Conservation (phyloP, 441 rosid species). For the Adansonia madagascariensis region DNA sequence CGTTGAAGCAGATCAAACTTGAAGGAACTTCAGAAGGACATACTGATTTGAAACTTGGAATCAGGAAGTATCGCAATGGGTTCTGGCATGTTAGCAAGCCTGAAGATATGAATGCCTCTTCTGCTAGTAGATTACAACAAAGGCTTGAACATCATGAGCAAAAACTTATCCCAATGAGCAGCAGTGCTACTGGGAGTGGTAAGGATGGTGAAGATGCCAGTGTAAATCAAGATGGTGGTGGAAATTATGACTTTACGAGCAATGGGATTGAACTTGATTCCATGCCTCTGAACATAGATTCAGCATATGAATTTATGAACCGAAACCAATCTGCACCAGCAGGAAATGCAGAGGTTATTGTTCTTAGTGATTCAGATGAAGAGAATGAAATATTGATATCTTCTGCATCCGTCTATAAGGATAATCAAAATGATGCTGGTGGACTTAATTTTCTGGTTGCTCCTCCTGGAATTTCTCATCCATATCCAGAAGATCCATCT, state of each 20-base stretch:
- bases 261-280: conserved; percentile 85
- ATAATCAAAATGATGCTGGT: conserved; percentile 53
- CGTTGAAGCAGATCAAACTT: conserved; percentile 60
- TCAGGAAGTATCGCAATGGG: conserved; percentile 85
- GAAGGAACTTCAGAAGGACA: conserved; percentile 80
- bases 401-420: conserved; percentile 53
- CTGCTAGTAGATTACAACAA: conserved; percentile 66
- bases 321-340: conserved; percentile 53
- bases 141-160: conserved; percentile 51
- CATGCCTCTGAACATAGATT: conserved; percentile 63
- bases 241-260: conserved; percentile 62
- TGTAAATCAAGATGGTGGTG: conserved; percentile 89
- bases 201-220: conserved; percentile 95
- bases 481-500: conserved; percentile 65
- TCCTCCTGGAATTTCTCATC: conserved; percentile 59
- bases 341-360: conserved; percentile 72
- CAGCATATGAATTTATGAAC: conserved; percentile 57
- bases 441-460: conserved; percentile 64
- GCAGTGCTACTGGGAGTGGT: conserved; percentile 93
- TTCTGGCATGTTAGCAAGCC: conserved; percentile 91
- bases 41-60: conserved; percentile 84
- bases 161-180: conserved; percentile 82
- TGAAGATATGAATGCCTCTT: conserved; percentile 61
- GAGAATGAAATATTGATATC: conserved; percentile 68
- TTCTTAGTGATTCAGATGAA: conserved; percentile 94